These are phyloP conservation scores for Metahyphopichia silvanorum DNA, from an alignment of 805 yeast species.

Conservation along the genomic window DNA sequence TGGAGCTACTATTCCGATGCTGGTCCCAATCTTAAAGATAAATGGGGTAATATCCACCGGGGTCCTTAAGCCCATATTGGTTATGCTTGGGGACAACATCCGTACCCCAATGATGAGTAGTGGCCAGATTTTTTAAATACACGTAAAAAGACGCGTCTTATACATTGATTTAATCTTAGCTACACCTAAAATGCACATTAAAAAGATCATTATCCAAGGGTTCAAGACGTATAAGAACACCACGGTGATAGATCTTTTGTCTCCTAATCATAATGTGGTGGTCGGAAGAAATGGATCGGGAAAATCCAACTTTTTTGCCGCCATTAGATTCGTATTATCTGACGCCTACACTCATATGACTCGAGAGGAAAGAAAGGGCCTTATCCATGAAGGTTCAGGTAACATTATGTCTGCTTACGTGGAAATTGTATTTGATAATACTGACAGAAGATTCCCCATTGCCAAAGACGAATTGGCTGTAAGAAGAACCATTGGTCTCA, in stretches of 20 bases:
- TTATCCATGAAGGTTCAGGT: slow-evolving; percentile 88
- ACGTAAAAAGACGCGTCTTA: slow-evolving; percentile 1
- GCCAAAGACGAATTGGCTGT: slow-evolving; percentile 67
- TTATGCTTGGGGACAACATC: neutral
- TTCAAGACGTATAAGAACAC: slow-evolving; percentile 89
- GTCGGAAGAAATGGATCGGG: slow-evolving; percentile 96
- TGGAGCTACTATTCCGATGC: slow-evolving; percentile 39
- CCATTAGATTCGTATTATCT: slow-evolving; percentile 85
- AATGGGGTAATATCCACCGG: slow-evolving; percentile 16
- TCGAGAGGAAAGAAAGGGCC: slow-evolving; percentile 79
- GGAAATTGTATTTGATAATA: slow-evolving; percentile 82
- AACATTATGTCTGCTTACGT: slow-evolving; percentile 91
- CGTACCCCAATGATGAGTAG: neutral
- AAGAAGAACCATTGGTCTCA: slow-evolving; percentile 88
- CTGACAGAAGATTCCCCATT: slow-evolving; percentile 70
- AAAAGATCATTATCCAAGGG: slow-evolving; percentile 76
- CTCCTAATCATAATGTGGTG: slow-evolving; percentile 80
- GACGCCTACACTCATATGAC: slow-evolving; percentile 85
- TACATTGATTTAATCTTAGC: neutral
- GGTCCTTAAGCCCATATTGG: neutral
- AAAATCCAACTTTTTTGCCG: slow-evolving; percentile 92
- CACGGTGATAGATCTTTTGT: slow-evolving; percentile 69
- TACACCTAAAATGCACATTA: slow-evolving; percentile 33
- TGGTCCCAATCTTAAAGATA: slow-evolving; percentile 19
- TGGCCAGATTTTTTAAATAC: neutral